These are phyloP conservation scores for Lantana camara DNA, from an alignment of 257 asterid genomes.

Conservation along the genomic window DNA sequence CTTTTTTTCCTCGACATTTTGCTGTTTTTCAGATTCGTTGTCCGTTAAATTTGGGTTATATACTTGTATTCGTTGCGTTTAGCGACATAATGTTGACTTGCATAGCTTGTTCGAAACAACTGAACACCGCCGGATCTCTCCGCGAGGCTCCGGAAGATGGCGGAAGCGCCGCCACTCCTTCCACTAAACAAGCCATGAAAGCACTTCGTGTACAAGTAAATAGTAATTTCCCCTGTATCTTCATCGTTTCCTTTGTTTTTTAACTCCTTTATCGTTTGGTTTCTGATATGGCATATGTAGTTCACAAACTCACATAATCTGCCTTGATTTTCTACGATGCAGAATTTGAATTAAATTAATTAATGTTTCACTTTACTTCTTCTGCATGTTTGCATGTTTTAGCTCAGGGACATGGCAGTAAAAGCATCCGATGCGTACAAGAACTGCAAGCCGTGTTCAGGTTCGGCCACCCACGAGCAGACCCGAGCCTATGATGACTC, in stretches of 20 bases:
- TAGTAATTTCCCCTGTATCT: not conserved
- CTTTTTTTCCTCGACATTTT: not conserved
- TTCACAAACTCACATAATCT: not conserved
- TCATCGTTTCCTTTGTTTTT: too few species aligned
- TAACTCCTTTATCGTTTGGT: too few species aligned
- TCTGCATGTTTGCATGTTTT: conserved; percentile 1
- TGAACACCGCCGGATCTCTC: conserved; percentile 65
- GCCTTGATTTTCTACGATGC: not conserved
- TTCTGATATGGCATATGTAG: not conserved
- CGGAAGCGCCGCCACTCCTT: conserved; percentile 50
- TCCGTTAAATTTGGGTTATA: not conserved
- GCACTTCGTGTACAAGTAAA: conserved; percentile 78
- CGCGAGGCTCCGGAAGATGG: conserved; percentile 60
- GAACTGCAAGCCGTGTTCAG: conserved; percentile 90
- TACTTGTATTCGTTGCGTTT: conserved; percentile 8
- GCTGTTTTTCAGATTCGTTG: not conserved
- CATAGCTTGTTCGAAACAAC: conserved; percentile 90
- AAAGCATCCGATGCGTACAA: conserved; percentile 97
- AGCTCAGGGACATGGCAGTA: conserved; percentile 94
- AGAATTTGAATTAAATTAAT: not conserved
- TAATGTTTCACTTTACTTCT: not conserved
- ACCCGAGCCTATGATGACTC: conserved; percentile 52
- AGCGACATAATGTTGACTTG: conserved; percentile 72
- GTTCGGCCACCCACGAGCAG: conserved; percentile 47
- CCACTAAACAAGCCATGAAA: conserved; percentile 71